A percentile compares a stretch with the other conserved stretches of the same genome.
Evolutionary conservation across 2,329 filamentous ascomycete genomes (phyloP).

Genomic region (Taxawa tesnikishii): DNA sequence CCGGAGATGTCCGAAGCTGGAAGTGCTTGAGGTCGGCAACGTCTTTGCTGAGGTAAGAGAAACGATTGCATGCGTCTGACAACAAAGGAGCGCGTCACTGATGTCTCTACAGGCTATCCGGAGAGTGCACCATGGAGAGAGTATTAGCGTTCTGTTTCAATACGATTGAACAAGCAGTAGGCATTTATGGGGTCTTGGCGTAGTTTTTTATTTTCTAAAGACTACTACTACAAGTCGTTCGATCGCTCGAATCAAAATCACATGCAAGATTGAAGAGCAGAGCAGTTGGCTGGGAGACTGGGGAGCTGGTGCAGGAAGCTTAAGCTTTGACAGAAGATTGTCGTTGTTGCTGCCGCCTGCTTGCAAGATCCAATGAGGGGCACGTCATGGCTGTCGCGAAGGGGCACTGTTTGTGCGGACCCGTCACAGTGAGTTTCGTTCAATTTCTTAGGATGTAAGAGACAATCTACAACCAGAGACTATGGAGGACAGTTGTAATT

Average conservation of each 20-base stretch:
- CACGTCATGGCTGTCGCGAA: no score
- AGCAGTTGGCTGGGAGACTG: background rate
- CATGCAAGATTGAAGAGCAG: background rate
- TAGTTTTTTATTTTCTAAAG: background rate
- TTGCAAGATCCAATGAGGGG: no score
- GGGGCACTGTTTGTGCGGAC: no score
- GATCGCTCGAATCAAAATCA: background rate
- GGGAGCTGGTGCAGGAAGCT: background rate
- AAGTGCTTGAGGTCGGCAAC: slow-evolving; percentile 77
- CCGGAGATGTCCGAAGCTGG: slow-evolving; percentile 69
- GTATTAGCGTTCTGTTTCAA: slow-evolving; percentile 89
- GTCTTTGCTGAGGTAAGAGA: slow-evolving; percentile 72
- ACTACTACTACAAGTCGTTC: background rate
- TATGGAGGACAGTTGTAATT: no score
- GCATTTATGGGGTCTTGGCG: background rate
- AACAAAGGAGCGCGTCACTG: slow-evolving; percentile 10
- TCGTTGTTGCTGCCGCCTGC: no score
- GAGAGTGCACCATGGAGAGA: slow-evolving; percentile 93
- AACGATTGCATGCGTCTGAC: slow-evolving; percentile 3
- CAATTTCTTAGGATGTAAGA: no score
- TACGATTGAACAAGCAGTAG: no score
- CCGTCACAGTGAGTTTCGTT: no score
- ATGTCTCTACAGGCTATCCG: slow-evolving; percentile 55
- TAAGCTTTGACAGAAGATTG: no score
- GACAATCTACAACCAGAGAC: no score